phyloP scores from a whole-genome alignment of 2,329 filamentous ascomycete genomes.

The Fusarium subtropicale region DNA sequence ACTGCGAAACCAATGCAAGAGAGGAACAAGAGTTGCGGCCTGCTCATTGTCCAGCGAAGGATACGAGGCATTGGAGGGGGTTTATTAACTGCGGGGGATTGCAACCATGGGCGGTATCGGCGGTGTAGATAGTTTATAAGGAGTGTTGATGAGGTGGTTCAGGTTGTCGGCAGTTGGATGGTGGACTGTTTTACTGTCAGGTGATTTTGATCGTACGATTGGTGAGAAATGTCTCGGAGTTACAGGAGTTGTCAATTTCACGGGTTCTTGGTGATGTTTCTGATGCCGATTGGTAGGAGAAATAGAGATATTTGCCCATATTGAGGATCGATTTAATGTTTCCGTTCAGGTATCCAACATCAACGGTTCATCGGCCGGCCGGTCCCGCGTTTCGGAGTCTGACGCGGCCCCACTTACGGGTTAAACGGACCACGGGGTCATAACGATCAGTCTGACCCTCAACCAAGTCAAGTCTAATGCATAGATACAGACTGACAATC shows the following conservation, averaged over 20 bases:
- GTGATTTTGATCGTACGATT: conserved; percentile 41
- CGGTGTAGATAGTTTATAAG: conserved; percentile 35
- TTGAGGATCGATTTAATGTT: background rate
- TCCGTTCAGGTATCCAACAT: background rate
- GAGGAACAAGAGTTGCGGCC: conserved; percentile 45
- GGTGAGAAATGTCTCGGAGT: conserved; percentile 2
- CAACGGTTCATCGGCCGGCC: background rate
- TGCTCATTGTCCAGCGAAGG: conserved; percentile 47
- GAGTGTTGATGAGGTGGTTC: background rate
- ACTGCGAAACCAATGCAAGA: conserved; percentile 47
- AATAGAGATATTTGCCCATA: too few species aligned
- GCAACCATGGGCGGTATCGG: conserved; percentile 38
- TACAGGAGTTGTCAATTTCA: background rate
- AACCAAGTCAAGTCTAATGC: background rate
- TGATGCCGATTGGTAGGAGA: background rate
- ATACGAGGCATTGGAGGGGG: conserved; percentile 44
- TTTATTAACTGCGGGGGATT: conserved; percentile 17
- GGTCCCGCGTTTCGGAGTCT: conserved; percentile 11
- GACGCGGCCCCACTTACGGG: conserved; percentile 16
- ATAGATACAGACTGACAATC: background rate
- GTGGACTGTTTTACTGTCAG: conserved; percentile 39
- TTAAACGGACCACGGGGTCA: background rate
- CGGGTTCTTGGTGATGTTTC: background rate
- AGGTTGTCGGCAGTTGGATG: conserved; percentile 23
- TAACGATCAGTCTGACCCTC: background rate